phyloP scores from a whole-genome alignment of 73 alveolate genomes.

The Blepharisma japonicum region DNA sequence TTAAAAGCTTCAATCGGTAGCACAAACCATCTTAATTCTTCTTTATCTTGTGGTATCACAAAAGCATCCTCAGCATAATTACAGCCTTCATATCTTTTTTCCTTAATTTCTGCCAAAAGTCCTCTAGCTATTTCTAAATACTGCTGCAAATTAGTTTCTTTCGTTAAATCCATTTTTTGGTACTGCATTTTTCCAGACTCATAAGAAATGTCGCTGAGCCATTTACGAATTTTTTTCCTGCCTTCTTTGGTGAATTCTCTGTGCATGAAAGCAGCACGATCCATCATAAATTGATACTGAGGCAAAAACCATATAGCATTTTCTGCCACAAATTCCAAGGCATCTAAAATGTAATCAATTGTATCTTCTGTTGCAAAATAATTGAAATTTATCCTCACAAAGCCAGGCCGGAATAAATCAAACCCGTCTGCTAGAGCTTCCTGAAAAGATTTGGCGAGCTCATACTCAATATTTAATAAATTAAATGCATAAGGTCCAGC shows the following conservation, averaged over 20 bases:
- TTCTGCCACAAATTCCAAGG: constrained; percentile 73
- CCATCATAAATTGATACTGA: too few relatives aligned
- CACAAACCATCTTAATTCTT: constrained; percentile 1
- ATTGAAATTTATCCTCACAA: constrained; percentile 76
- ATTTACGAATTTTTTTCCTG: too few relatives aligned
- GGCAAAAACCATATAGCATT: constrained; percentile 74
- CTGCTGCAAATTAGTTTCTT: neutral
- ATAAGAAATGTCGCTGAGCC: too few relatives aligned
- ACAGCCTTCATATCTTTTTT: neutral
- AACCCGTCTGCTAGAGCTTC: constrained; percentile 67
- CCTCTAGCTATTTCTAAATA: neutral
- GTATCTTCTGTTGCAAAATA: constrained; percentile 69
- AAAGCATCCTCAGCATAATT: neutral
- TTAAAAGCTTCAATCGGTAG: neutral
- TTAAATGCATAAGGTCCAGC: constrained; percentile 84
- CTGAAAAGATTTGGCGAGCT: constrained; percentile 48
- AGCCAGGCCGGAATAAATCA: constrained; percentile 88
- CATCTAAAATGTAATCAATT: constrained; percentile 69
- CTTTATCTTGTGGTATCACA: neutral
- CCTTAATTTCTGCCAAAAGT: neutral
- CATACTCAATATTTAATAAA: constrained; percentile 61
- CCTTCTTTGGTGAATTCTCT: too few relatives aligned
- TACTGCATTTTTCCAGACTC: too few relatives aligned
- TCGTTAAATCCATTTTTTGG: too few relatives aligned
- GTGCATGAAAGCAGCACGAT: too few relatives aligned